Base-by-base conservation (phyloP, 2,329 filamentous ascomycete species). In the Bipolaris zeicola region DNA sequence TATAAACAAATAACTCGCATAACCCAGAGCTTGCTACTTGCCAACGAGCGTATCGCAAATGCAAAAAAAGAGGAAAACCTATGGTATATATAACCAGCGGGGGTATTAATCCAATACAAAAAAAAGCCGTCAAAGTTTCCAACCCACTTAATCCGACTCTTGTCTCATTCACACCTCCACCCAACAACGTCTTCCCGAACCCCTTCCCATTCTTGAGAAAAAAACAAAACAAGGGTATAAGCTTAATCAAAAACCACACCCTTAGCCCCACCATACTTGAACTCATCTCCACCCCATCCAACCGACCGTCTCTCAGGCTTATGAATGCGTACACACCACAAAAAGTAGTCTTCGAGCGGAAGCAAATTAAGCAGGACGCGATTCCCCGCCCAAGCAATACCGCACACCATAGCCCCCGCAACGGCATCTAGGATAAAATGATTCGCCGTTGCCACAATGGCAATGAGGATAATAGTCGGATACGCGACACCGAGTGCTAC, bases 381-480 rank as follows among this genome's bases (percentile, higher is more conserved):
- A 58, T 85, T 85, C 4, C 78, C 79, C 13, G 69, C 75, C 88
- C 88, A 91, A 1, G 87, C 87, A 5, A 89, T 61, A 3, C 78
- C 79, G 64, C 88, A 90, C 3, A 91, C 87, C 31, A 83, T 67
- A 5, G 87, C 85, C 13, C 88, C 89, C 0, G 87, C 89, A 1
- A 90, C 82, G 0, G 89, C 88, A 69, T 91, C 89, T 6, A 91
- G 82, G 45, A 90, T 81, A 70, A 90, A 85, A 73, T 91, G 88
- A 71, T 91, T 91, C 43, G 88, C 88, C 0, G 88, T 90, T 3
- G 88, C 85, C 22, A 90, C 81, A 62, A 91, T 90, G 24, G 87
- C 88, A 7, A 84, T 79, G 5, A 90, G 76, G 58, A 91, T 91
- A 24, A 83, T 78, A 5, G 82, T 70, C 0, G 89, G 88, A 66